Evolutionary conservation across 106 monocot species (phyloP).

Genomic region (Chionographis japonica): DNA sequence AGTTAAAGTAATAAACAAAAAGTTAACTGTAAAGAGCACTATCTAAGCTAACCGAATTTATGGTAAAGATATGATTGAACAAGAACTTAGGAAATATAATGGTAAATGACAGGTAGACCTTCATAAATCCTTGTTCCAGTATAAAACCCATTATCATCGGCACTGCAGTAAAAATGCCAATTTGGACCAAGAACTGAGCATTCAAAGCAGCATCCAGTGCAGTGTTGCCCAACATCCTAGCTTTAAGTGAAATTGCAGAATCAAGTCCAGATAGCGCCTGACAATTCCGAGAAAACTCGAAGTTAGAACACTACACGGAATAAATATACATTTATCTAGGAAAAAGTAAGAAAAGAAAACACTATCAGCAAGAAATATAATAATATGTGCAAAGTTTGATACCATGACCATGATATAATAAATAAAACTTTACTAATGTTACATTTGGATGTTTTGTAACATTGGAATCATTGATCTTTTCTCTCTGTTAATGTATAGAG

Average conservation of each 20-base stretch:
- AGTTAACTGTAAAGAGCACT: too few species aligned
- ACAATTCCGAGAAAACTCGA: slow-evolving; percentile 2
- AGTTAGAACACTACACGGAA: neutral
- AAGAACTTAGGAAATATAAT: too few species aligned
- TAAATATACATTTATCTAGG: neutral
- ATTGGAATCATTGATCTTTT: too few species aligned
- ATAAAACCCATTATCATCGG: slow-evolving; percentile 99
- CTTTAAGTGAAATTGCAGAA: slow-evolving; percentile 47
- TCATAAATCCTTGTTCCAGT: slow-evolving; percentile 64
- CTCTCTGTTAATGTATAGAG: too few species aligned
- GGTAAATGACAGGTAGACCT: slow-evolving; percentile 34
- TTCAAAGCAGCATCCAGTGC: slow-evolving; percentile 90
- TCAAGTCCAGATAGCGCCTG: slow-evolving; percentile 95
- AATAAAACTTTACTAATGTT: too few species aligned
- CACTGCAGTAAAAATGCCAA: slow-evolving; percentile 93
- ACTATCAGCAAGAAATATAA: neutral
- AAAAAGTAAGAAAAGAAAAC: neutral
- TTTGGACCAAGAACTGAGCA: slow-evolving; percentile 96
- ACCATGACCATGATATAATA: too few species aligned
- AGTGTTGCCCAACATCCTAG: slow-evolving; percentile 58
- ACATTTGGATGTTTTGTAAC: too few species aligned
- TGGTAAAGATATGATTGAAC: too few species aligned
- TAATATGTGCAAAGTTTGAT: too few species aligned
- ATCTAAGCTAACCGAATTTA: too few species aligned
- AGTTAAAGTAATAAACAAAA: too few species aligned